Base-by-base conservation (phyloP, 345 rosid genomes). In the Microcos paniculata region DNA sequence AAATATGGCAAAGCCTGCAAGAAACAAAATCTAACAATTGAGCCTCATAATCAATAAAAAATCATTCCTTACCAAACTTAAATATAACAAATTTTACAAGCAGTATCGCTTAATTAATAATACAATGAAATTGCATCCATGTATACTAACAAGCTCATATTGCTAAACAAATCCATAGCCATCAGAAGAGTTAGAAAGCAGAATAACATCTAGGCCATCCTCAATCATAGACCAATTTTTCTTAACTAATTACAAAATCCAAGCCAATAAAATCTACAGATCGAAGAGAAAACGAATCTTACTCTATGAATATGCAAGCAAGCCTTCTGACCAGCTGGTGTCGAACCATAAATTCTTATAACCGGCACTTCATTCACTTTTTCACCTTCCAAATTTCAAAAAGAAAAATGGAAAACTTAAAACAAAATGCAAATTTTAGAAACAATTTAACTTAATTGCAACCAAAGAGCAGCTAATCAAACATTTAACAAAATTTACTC, bases 251-350 rank as follows among this genome's bases (percentile, higher is more conserved):
- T 35, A 71, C 49, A 53, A 30, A 58, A 62, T 38, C 57, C 28
- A 68, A 8, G 43, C 71, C 24, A 62, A 21, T 24, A 73, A n/a
- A 35, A 59, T 30, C 43, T 21, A 21, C 9, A n/a, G 49, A 51
- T 52, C 26, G 19, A 76, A 52, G 43, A 62, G 35, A 77, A 10
- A 21, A 76, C 43, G 2, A 52, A 73, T 48, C 84, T 80, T 82
- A 95, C 99, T 71, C 88, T 80, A 80, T 93, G 99, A 83, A 95
- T 79, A 74, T 95, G 99, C 85, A 95, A 83, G 83, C 99, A 95
- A 71, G 97, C 88, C 86, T 95, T 95, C 82, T 95, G 97, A 77
- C 97, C 98, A 70, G 91, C 87, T 42, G 97, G 97, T 26, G 98
- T 95, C 14, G 99, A 89, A 24, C 98, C 99, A 81, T 91, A 95